A percentile compares a stretch with the other conserved stretches of the same genome.
These are phyloP conservation scores for Penicillium sp. DNA, from an alignment of 2,329 filamentous ascomycete genomes.

Conservation along the genomic window DNA sequence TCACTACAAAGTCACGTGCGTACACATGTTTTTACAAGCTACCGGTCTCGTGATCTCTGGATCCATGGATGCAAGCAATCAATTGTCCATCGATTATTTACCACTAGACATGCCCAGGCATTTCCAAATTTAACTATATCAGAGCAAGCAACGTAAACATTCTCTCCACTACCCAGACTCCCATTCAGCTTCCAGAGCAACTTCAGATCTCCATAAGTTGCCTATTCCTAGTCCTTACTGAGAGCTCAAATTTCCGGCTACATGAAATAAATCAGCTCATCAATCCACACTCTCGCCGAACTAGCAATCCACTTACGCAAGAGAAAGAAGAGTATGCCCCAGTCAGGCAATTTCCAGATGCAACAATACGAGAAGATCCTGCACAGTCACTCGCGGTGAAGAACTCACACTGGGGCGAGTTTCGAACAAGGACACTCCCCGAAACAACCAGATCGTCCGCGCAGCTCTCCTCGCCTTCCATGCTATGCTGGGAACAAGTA, in stretches of 20 bases:
- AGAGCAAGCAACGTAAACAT: neutral
- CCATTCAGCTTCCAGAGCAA: neutral
- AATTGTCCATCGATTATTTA: no score
- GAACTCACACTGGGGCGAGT: neutral
- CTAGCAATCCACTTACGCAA: neutral
- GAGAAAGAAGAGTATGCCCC: neutral
- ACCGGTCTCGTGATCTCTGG: no score
- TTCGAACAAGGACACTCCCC: neutral
- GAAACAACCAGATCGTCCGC: neutral
- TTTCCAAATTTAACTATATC: no score
- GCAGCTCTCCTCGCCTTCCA: neutral
- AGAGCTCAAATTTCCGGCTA: neutral
- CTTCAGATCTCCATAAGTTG: no score
- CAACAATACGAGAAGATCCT: neutral
- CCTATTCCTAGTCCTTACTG: no score
- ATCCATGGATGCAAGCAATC: no score
- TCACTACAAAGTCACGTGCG: no score
- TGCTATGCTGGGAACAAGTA: neutral
- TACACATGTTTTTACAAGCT: no score
- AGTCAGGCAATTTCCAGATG: neutral
- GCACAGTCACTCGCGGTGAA: neutral
- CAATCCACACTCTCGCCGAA: neutral
- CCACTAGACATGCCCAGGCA: no score
- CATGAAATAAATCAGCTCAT: neutral
- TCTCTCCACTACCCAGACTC: neutral